Conservation (phyloP, 176 grass and related monocot genomes). For the Saccharum officinarum region DNA sequence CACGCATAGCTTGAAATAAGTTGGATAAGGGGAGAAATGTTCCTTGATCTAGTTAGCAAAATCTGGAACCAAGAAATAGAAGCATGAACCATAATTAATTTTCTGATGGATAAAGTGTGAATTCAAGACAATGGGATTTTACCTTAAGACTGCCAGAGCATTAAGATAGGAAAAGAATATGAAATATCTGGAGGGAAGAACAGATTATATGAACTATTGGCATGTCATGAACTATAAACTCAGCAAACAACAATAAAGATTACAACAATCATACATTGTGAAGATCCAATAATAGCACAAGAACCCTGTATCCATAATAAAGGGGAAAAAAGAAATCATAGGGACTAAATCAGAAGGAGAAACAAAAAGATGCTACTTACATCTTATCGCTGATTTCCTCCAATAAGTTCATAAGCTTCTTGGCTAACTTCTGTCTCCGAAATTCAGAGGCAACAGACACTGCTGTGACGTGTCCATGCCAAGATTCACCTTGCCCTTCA, state of each 20-base stretch:
- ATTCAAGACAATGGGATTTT: not conserved
- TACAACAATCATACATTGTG: not conserved
- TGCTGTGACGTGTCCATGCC: constrained; percentile 97
- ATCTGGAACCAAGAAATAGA: not conserved
- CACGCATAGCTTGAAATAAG: not conserved
- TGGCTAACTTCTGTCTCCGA: constrained; percentile 85
- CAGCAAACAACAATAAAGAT: not conserved
- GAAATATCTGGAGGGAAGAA: not conserved
- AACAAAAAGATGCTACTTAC: constrained; percentile 36
- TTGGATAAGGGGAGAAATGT: not conserved
- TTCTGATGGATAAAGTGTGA: not conserved
- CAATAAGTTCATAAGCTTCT: constrained; percentile 91
- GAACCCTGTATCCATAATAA: not conserved
- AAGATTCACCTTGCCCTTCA: constrained; percentile 98
- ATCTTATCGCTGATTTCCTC: constrained; percentile 97
- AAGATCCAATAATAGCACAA: not conserved
- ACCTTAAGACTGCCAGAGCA: not conserved
- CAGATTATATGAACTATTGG: not conserved
- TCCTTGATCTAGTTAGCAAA: constrained; percentile 16
- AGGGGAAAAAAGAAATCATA: not conserved
- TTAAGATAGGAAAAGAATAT: not conserved
- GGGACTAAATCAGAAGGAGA: not conserved
- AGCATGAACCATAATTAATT: constrained; percentile 2
- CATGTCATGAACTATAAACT: not conserved
- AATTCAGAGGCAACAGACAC: constrained; percentile 89